phyloP scores from a whole-genome alignment of 345 rosid species.

The Hibiscus trionum region DNA sequence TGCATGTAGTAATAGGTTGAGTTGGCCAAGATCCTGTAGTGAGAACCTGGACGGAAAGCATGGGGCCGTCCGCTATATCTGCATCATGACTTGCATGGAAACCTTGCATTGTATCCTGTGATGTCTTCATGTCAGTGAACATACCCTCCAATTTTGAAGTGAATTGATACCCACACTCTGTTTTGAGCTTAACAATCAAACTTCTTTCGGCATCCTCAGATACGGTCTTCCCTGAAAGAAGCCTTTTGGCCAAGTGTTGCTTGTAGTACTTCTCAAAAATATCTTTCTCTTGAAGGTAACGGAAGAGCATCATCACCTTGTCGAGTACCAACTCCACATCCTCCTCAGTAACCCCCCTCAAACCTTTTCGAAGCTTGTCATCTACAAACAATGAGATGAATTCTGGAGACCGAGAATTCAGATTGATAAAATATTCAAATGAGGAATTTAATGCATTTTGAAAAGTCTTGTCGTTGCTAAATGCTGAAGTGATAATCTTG shows the following conservation, averaged over 20 bases:
- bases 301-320: slow-evolving; percentile 75
- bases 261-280: slow-evolving; percentile 68
- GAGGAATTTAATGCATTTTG: slow-evolving; percentile 69
- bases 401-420: slow-evolving; percentile 62
- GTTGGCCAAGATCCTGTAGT: slow-evolving; percentile 80
- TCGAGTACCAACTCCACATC: slow-evolving; percentile 55
- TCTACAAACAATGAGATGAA: slow-evolving; percentile 62
- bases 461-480: slow-evolving; percentile 56
- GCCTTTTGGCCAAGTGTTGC: slow-evolving; percentile 66
- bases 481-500: slow-evolving; percentile 44
- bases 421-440: slow-evolving; percentile 59
- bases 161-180: slow-evolving; percentile 69
- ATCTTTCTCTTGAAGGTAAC: slow-evolving; percentile 72
- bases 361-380: slow-evolving; percentile 64
- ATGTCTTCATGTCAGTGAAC: slow-evolving; percentile 77
- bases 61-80: slow-evolving; percentile 52
- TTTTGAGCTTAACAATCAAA: slow-evolving; percentile 64
- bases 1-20: slow-evolving; percentile 51
- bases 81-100: slow-evolving; percentile 38
- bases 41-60: slow-evolving; percentile 59
- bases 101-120: slow-evolving; percentile 66
- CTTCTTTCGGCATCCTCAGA: slow-evolving; percentile 81
- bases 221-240: slow-evolving; percentile 56
- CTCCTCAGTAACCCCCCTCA: slow-evolving; percentile 64
- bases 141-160: slow-evolving; percentile 69